Conservation (phyloP, 257 asterid species). For the Nicotiana obtusifolia region DNA sequence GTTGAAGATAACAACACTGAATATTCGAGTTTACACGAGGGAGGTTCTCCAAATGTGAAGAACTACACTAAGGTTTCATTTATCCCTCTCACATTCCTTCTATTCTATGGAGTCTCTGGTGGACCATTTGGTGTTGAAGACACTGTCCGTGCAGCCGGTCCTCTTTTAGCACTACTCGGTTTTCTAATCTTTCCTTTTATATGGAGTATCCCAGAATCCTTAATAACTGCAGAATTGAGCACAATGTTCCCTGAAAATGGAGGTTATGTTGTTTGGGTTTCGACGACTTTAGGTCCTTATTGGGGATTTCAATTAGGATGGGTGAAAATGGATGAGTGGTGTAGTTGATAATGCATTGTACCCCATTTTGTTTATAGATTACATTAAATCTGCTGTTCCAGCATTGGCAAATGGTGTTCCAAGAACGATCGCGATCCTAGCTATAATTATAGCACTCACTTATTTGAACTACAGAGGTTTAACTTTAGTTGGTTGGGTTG, state of each 20-base stretch:
- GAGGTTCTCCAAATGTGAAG: conserved; percentile 26
- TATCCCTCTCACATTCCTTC: conserved; percentile 42
- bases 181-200: conserved; percentile 43
- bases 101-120: conserved; percentile 55
- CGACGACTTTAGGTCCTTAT: conserved; percentile 45
- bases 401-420: conserved; percentile 41
- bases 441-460: conserved; percentile 35
- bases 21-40: conserved; percentile 29
- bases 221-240: conserved; percentile 47
- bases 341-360: conserved; percentile 65
- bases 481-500: conserved; percentile 60
- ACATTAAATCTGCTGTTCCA: conserved; percentile 52
- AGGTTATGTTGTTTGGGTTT: conserved; percentile 57
- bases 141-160: conserved; percentile 55
- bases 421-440: conserved; percentile 27
- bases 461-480: conserved; percentile 60
- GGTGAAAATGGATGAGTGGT: conserved; percentile 72
- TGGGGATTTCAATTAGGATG: conserved; percentile 63
- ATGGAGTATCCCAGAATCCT: conserved; percentile 57
- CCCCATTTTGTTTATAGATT: conserved; percentile 57
- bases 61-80: conserved; percentile 37
- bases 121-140: conserved; percentile 64
- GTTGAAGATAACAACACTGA: conserved; percentile 24
- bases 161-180: conserved; percentile 48
- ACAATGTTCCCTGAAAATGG: conserved; percentile 61